These are phyloP conservation scores for Dictyostelium intermedium DNA, from an alignment of 78 protist species.

Conservation along the genomic window DNA sequence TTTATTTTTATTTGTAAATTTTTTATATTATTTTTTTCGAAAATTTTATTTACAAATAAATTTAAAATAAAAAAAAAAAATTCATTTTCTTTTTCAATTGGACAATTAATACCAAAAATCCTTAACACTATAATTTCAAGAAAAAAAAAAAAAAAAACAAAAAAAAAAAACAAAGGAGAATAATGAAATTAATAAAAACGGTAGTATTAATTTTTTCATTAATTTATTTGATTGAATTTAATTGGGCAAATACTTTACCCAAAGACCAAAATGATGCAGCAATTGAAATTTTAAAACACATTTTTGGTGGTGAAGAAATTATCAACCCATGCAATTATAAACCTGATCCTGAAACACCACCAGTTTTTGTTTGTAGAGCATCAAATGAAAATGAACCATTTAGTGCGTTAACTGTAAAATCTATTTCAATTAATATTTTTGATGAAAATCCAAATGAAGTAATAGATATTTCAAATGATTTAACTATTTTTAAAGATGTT, in stretches of 20 bases:
- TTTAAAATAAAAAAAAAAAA: background rate
- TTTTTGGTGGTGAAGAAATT: background rate
- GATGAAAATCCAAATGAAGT: background rate
- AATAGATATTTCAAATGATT: background rate
- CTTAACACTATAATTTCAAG: too few species aligned
- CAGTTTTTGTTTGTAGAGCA: background rate
- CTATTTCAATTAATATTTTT: background rate
- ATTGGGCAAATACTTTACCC: background rate
- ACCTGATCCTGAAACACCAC: background rate
- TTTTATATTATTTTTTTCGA: too few species aligned
- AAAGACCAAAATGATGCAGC: background rate
- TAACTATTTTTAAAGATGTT: background rate
- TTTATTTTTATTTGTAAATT: background rate
- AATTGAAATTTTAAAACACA: background rate
- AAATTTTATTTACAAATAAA: too few species aligned
- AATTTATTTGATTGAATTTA: background rate
- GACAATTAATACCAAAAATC: too few species aligned
- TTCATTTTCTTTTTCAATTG: background rate
- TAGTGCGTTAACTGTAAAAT: background rate
- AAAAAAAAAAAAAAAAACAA: background rate
- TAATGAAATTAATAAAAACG: background rate
- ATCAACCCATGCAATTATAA: background rate
- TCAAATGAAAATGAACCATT: background rate
- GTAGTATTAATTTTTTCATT: background rate
- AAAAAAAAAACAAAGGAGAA: too few species aligned